These are phyloP conservation scores for Cichorium intybus DNA, from an alignment of 140 eudicot species.

Conservation along the genomic window DNA sequence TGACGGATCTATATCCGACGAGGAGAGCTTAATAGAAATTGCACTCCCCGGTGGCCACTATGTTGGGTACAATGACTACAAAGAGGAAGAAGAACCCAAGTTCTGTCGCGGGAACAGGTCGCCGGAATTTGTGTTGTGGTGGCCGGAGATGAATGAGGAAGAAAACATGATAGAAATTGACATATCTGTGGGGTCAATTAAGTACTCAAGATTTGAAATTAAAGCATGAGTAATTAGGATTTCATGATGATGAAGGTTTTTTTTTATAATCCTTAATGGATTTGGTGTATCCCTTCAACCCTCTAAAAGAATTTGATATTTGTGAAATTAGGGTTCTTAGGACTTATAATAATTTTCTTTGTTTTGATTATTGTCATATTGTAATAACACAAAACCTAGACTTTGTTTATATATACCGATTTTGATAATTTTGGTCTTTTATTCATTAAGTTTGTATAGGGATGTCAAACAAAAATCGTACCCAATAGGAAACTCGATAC, in stretches of 20 bases:
- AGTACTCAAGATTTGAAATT: conserved; percentile 69
- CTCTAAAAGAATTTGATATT: conserved; percentile 8
- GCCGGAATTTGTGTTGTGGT: conserved; percentile 45
- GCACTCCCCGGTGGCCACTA: conserved; percentile 64
- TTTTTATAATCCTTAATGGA: conserved; percentile 15
- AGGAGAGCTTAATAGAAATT: conserved; percentile 81
- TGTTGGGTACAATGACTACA: conserved; percentile 27
- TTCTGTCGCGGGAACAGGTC: conserved; percentile 34
- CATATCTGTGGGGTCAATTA: conserved; percentile 82
- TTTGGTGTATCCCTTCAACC: conserved; percentile 23
- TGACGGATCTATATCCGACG: conserved; percentile 85
- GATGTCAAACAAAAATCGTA: no score
- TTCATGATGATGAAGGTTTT: conserved; percentile 27
- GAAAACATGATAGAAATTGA: conserved; percentile 92
- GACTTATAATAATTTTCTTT: conserved; percentile 5
- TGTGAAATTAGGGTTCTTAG: conserved; percentile 22
- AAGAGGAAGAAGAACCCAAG: conserved; percentile 33
- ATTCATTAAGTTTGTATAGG: no score
- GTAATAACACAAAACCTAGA: conserved; percentile 16
- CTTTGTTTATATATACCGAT: conserved; percentile 15
- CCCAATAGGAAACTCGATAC: no score
- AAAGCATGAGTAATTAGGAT: conserved; percentile 41
- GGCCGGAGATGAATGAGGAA: conserved; percentile 55
- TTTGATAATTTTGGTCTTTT: not conserved
- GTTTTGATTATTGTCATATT: conserved; percentile 15